Evolutionary conservation across 805 yeast species (phyloP).

Genomic region (Tetrapisispora nanseiensis): DNA sequence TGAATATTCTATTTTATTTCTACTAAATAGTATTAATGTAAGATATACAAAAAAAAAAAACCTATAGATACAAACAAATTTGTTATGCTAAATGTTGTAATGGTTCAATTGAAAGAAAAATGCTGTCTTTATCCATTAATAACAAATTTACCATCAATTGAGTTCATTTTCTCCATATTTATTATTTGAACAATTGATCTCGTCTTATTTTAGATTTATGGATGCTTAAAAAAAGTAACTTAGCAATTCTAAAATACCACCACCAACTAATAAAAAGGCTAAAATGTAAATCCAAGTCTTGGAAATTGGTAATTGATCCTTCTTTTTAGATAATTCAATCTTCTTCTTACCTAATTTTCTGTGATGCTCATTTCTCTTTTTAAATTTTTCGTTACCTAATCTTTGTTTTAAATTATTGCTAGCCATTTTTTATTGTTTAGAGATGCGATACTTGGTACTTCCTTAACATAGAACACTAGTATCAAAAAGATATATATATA

Average conservation of each 20-base stretch:
- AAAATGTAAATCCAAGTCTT: conserved; percentile 54
- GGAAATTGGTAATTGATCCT: conserved; percentile 44
- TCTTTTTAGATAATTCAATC: conserved; percentile 27
- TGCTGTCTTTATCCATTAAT: not conserved
- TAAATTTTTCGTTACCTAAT: conserved; percentile 76
- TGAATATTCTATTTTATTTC: not conserved
- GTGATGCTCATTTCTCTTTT: conserved; percentile 52
- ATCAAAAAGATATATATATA: too few species aligned
- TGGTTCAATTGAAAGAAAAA: not conserved
- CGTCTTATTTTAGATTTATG: not conserved
- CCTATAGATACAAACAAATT: not conserved
- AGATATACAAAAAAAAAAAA: not conserved
- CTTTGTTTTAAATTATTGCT: conserved; percentile 44
- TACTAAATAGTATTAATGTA: not conserved
- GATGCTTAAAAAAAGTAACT: conserved; percentile 39
- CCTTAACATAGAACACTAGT: not conserved
- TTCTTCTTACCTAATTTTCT: conserved; percentile 66
- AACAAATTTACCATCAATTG: not conserved
- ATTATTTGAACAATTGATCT: not conserved
- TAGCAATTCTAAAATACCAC: conserved; percentile 65
- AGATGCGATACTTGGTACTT: not conserved
- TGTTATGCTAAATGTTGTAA: not conserved
- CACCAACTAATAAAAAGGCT: conserved; percentile 67
- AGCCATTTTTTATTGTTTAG: conserved; percentile 1
- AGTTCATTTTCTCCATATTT: not conserved